Conservation (phyloP, 306 rosid genomes). For the Citrullus mucosospermus region DNA sequence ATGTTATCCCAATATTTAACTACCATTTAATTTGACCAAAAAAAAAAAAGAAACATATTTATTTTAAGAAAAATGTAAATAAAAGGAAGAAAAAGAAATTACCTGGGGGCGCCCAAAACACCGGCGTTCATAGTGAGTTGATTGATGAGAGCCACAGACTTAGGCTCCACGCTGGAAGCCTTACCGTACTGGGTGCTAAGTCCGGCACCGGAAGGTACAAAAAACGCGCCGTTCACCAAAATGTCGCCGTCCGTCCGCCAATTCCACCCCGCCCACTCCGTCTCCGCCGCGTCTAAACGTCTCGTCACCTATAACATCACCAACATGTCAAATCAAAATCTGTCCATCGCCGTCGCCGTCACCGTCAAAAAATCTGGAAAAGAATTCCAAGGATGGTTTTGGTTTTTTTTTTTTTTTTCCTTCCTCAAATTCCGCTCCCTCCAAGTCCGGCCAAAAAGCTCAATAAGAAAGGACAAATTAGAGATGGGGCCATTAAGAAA, state of each 20-base stretch:
- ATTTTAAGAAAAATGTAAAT: background rate
- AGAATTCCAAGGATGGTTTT: background rate
- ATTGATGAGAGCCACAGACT: conserved; percentile 40
- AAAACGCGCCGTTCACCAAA: conserved; percentile 65
- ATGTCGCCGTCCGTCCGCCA: conserved; percentile 66
- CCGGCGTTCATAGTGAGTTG: conserved; percentile 60
- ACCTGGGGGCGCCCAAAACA: conserved; percentile 61
- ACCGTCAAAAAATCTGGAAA: background rate
- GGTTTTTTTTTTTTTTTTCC: background rate
- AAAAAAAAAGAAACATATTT: no score
- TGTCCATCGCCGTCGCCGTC: background rate
- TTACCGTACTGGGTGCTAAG: conserved; percentile 26
- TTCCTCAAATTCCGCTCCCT: background rate
- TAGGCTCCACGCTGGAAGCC: conserved; percentile 45
- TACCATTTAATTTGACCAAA: no score
- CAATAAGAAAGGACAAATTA: background rate
- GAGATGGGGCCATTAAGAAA: background rate
- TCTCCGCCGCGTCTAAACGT: conserved; percentile 52
- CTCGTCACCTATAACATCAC: conserved; percentile 45
- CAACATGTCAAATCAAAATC: background rate
- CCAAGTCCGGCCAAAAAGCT: background rate
- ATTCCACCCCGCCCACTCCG: conserved; percentile 49
- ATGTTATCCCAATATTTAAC: no score
- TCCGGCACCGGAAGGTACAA: conserved; percentile 45
- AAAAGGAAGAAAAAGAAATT: background rate